These are phyloP conservation scores for Thuja plicata DNA, from an alignment of 83 land plant species.

Conservation along the genomic window DNA sequence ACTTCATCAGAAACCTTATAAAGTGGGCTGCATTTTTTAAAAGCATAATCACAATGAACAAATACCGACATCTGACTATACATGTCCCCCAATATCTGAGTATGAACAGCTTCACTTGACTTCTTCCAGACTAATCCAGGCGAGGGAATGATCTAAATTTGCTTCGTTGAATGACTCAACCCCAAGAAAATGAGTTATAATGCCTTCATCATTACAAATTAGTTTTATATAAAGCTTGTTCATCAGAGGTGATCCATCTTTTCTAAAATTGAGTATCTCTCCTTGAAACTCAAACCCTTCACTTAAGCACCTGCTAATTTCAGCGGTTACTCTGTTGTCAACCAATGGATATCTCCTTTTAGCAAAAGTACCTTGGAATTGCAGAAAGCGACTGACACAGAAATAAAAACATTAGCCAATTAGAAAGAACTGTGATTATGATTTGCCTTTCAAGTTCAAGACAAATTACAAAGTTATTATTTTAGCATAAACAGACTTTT, in stretches of 20 bases:
- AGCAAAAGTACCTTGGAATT: slow-evolving; percentile 80
- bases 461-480: no score
- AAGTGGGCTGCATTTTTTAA: slow-evolving; percentile 12
- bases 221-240: slow-evolving; percentile 69
- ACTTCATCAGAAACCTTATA: slow-evolving; percentile 77
- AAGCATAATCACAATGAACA: slow-evolving; percentile 30
- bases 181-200: slow-evolving; percentile 76
- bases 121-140: slow-evolving; percentile 37
- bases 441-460: no score
- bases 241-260: slow-evolving; percentile 85
- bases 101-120: neutral
- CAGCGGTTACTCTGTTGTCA: slow-evolving; percentile 55
- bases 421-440: neutral
- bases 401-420: neutral
- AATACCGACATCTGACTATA: slow-evolving; percentile 4
- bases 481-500: no score
- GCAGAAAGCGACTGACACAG: slow-evolving; percentile 79
- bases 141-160: slow-evolving; percentile 68
- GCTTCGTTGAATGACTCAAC: slow-evolving; percentile 74
- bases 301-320: slow-evolving; percentile 69
- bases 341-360: slow-evolving; percentile 82
- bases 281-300: slow-evolving; percentile 78
- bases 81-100: no score
- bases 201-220: slow-evolving; percentile 76
- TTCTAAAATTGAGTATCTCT: slow-evolving; percentile 74